Evolutionary conservation across 495 filamentous ascomycete genomes (phyloP).

Genomic region (Talaromyces wortmannii): DNA sequence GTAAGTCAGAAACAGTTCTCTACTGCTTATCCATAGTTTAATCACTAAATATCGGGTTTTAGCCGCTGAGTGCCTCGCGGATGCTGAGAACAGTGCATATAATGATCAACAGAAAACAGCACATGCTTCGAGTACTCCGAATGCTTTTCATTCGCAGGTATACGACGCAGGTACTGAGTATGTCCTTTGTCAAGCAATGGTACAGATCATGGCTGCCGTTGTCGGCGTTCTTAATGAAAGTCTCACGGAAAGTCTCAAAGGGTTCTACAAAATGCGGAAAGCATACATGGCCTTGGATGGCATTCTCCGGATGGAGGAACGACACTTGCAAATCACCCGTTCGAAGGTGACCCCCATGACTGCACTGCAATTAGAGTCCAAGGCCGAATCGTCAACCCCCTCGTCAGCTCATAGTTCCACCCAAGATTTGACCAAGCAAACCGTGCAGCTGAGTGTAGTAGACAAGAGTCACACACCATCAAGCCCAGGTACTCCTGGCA

Average conservation of each 20-base stretch:
- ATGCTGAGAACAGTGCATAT: constrained; percentile 74
- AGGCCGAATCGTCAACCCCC: background rate
- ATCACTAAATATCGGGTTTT: constrained; percentile 11
- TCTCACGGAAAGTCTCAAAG: constrained; percentile 82
- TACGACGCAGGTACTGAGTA: constrained; percentile 84
- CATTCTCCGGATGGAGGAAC: constrained; percentile 59
- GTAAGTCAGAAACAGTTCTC: constrained; percentile 20
- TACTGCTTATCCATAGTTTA: constrained; percentile 1
- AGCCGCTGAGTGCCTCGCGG: constrained; percentile 66
- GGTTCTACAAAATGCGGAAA: constrained; percentile 89
- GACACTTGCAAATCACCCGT: constrained; percentile 34
- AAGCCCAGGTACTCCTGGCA: constrained; percentile 11
- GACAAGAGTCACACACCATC: constrained; percentile 3
- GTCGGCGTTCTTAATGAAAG: constrained; percentile 88
- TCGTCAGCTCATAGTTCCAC: background rate
- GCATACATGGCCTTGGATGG: constrained; percentile 79
- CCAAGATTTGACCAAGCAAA: constrained; percentile 17
- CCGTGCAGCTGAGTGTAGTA: constrained; percentile 25
- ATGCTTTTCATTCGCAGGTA: constrained; percentile 50
- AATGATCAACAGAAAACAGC: constrained; percentile 72
- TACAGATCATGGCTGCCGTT: constrained; percentile 85
- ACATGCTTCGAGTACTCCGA: constrained; percentile 33
- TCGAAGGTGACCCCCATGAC: background rate
- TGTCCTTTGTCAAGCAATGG: constrained; percentile 68
- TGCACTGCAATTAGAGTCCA: background rate